Percentiles rank a stretch among this genome's conserved stretches.
Evolutionary conservation across 805 yeast genomes (phyloP).

Genomic region (Wickerhamomyces canadensis): DNA sequence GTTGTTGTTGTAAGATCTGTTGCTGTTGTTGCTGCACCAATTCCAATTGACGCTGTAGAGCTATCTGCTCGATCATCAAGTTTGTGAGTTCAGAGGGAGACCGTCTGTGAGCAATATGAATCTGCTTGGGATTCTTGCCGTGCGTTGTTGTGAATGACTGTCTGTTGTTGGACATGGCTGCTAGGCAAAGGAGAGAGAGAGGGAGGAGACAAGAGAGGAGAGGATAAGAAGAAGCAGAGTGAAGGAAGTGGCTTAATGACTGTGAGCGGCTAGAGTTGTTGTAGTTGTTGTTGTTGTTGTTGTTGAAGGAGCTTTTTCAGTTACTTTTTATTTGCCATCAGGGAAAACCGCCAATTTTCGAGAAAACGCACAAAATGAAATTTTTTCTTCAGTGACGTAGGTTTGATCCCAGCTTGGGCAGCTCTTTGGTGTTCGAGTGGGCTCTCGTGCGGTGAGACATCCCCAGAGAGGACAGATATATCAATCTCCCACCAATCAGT

Average conservation of each 20-base stretch:
- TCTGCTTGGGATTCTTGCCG: constrained; percentile 46
- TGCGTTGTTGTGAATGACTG: constrained; percentile 30
- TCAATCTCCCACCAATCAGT: no score
- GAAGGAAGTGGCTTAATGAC: neutral
- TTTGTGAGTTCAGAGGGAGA: constrained; percentile 94
- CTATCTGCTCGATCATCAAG: constrained; percentile 85
- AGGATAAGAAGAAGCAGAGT: neutral
- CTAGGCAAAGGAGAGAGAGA: constrained; percentile 3
- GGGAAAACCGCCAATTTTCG: no score
- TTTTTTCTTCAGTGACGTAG: no score
- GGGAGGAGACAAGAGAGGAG: no score
- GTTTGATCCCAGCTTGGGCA: no score
- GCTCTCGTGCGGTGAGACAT: no score
- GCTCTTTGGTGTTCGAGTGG: no score
- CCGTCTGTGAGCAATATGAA: constrained; percentile 94
- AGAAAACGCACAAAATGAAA: no score
- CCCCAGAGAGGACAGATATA: no score
- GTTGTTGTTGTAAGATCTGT: constrained; percentile 62
- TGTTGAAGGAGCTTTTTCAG: no score
- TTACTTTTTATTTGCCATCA: no score
- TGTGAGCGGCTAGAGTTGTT: neutral
- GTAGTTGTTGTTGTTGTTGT: no score
- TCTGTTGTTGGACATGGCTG: constrained; percentile 11
- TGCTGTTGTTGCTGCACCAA: constrained; percentile 89
- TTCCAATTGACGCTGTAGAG: constrained; percentile 86